Evolutionary conservation across 441 rosid species (phyloP).

Genomic region (Gossypium laxum): DNA sequence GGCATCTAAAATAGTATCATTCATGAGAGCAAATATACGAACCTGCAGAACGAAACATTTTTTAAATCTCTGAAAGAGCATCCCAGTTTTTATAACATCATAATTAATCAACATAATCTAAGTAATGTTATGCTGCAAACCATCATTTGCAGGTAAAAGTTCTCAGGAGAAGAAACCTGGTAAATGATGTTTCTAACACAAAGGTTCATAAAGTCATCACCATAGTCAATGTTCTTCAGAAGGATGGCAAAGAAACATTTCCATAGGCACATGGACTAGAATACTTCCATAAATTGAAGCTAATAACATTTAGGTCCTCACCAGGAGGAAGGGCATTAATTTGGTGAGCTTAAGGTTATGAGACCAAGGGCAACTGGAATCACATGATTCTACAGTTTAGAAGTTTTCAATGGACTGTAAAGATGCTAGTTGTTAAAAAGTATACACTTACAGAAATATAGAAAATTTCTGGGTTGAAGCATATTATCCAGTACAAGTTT

Average conservation of each 20-base stretch:
- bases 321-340: background rate
- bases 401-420: background rate
- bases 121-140: background rate
- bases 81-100: background rate
- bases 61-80: background rate
- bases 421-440: background rate
- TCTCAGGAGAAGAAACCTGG: background rate
- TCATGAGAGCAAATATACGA: slow-evolving; percentile 60
- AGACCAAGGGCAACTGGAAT: slow-evolving; percentile 2
- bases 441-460: background rate
- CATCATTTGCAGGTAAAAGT: slow-evolving; percentile 5
- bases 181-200: background rate
- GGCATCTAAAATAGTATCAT: slow-evolving; percentile 58
- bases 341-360: background rate
- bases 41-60: slow-evolving; percentile 37
- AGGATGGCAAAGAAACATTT: background rate
- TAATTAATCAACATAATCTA: background rate
- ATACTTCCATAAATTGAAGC: background rate
- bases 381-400: background rate
- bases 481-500: background rate
- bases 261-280: background rate
- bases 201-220: background rate
- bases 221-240: background rate
- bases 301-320: background rate
- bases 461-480: background rate